phyloP scores from a whole-genome alignment of 805 yeast species.

The Candida yuanshanica region DNA sequence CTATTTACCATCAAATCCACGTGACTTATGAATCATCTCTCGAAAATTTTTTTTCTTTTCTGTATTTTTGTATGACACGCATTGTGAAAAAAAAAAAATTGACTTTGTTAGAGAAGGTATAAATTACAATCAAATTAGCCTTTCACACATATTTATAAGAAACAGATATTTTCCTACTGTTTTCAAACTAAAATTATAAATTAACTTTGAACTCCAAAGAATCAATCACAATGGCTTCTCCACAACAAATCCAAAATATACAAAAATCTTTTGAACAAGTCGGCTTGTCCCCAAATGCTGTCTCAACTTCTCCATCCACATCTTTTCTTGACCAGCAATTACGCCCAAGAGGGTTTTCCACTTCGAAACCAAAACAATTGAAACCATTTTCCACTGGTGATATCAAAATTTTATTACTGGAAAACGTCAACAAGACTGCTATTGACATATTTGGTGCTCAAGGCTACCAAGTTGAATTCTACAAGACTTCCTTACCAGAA shows the following conservation, averaged over 20 bases:
- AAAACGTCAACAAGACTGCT: slow-evolving; percentile 92
- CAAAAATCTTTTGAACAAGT: slow-evolving; percentile 54
- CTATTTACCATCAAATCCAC: too few species aligned
- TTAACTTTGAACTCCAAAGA: too few species aligned
- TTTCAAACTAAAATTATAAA: too few species aligned
- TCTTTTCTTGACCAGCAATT: slow-evolving; percentile 51
- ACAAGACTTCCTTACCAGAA: slow-evolving; percentile 84
- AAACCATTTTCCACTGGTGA: slow-evolving; percentile 97
- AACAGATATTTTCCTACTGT: too few species aligned
- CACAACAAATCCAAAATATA: slow-evolving; percentile 56
- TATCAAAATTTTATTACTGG: slow-evolving; percentile 83
- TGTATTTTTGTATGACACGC: neutral
- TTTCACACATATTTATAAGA: neutral
- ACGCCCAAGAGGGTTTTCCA: slow-evolving; percentile 36
- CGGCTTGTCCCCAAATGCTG: slow-evolving; percentile 61
- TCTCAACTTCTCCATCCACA: slow-evolving; percentile 76
- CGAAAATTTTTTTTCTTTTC: slow-evolving; percentile 1
- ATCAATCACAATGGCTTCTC: slow-evolving; percentile 46
- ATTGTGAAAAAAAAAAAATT: neutral
- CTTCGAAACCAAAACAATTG: slow-evolving; percentile 54
- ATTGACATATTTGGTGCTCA: slow-evolving; percentile 76
- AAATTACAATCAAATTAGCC: neutral
- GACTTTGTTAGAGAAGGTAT: neutral
- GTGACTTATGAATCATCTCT: neutral
- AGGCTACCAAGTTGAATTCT: slow-evolving; percentile 96